These are phyloP conservation scores for Trypanosoma mega DNA, from an alignment of 208 protist genomes.

Conservation along the genomic window DNA sequence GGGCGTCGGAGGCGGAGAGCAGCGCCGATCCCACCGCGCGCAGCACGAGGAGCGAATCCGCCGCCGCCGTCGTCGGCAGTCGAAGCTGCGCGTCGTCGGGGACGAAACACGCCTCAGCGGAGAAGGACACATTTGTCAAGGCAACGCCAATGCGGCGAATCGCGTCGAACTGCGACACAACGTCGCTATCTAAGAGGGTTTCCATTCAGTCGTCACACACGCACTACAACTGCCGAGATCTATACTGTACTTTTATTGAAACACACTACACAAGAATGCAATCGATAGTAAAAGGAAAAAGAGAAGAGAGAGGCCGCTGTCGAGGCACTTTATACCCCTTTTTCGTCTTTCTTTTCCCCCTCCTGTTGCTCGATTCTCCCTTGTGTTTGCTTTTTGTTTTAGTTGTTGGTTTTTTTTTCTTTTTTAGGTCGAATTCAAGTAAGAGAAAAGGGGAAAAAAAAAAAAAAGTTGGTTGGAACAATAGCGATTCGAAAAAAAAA, in stretches of 20 bases:
- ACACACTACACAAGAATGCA: background rate
- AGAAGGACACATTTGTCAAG: too few species aligned
- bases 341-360: background rate
- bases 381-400: conserved; percentile 13
- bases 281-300: conserved; percentile 1
- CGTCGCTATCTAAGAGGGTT: too few species aligned
- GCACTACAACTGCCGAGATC: too few species aligned
- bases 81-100: background rate
- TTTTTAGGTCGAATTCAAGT: conserved; percentile 3
- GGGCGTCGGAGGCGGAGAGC: conserved; percentile 10
- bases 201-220: too few species aligned
- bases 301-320: background rate
- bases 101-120: too few species aligned
- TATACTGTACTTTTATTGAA: too few species aligned
- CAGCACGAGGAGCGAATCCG: conserved; percentile 26
- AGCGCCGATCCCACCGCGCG: conserved; percentile 40
- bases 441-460: too few species aligned
- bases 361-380: background rate
- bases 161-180: too few species aligned
- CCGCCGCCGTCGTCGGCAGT: conserved; percentile 8
- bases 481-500: too few species aligned
- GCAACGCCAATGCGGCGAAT: too few species aligned
- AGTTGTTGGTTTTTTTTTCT: background rate
- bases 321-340: background rate
- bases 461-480: too few species aligned